These are phyloP conservation scores for Pestalotiopsis sp. DNA, from an alignment of 2,329 filamentous ascomycete species.

Conservation along the genomic window DNA sequence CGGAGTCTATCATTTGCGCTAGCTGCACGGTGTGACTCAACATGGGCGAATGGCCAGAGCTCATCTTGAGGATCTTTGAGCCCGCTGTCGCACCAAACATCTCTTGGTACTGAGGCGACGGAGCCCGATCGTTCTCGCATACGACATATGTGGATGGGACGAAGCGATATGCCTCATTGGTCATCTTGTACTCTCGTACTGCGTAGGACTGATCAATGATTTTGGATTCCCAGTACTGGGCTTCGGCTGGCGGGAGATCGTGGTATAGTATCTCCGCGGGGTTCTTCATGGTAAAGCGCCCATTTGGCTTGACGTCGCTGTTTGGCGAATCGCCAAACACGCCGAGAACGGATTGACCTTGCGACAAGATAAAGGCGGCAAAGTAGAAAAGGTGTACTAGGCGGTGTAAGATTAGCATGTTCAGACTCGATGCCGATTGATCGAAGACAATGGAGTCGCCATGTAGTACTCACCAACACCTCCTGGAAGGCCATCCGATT, in stretches of 20 bases:
- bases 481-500: background rate
- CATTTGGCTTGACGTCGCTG: slow-evolving; percentile 12
- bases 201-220: slow-evolving; percentile 12
- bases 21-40: background rate
- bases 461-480: slow-evolving; percentile 10
- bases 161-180: background rate
- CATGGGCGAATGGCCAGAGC: slow-evolving; percentile 3
- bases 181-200: background rate
- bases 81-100: background rate
- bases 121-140: background rate
- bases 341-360: slow-evolving; percentile 18
- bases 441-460: background rate
- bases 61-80: background rate
- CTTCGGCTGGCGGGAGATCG: slow-evolving; percentile 19
- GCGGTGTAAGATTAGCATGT: background rate
- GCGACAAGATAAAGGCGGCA: slow-evolving; percentile 20
- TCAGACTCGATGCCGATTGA: background rate
- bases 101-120: background rate
- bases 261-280: slow-evolving; percentile 15
- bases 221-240: slow-evolving; percentile 15
- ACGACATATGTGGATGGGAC: background rate
- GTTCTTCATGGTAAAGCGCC: slow-evolving; percentile 17
- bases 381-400: slow-evolving; percentile 19
- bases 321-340: slow-evolving; percentile 12
- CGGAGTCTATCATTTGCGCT: background rate